Conservation (phyloP, 2,329 filamentous ascomycete genomes). For the Sporothrix pallida region DNA sequence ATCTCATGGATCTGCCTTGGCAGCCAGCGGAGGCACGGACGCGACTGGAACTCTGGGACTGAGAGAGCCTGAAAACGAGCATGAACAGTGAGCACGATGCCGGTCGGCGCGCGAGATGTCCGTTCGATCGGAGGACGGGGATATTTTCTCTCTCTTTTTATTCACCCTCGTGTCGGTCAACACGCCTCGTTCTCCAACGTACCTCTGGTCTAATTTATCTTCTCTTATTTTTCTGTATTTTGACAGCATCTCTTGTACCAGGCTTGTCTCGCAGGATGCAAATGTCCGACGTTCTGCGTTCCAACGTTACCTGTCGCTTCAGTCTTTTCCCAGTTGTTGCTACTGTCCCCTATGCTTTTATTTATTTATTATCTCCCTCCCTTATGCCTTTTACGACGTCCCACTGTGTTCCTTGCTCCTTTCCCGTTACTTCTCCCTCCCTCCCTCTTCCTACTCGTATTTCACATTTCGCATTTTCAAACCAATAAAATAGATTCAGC, state of each 20-base stretch:
- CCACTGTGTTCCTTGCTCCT: background rate
- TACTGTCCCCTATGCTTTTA: background rate
- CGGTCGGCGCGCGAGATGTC: background rate
- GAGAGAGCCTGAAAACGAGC: too few relatives aligned
- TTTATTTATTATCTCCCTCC: background rate
- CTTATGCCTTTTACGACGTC: background rate
- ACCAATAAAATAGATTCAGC: background rate
- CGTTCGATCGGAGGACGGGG: background rate
- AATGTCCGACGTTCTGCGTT: background rate
- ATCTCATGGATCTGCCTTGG: constrained; percentile 2
- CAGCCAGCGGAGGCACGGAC: background rate
- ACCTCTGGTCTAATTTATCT: background rate
- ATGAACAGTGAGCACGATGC: background rate
- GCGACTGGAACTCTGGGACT: background rate
- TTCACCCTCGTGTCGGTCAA: background rate
- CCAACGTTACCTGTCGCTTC: constrained; percentile 1
- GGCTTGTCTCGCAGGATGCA: background rate
- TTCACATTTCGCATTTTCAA: background rate
- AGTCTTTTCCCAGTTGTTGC: background rate
- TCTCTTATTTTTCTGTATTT: background rate
- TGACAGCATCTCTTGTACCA: background rate
- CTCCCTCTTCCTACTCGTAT: constrained; percentile 19
- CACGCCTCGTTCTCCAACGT: background rate
- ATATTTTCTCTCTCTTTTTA: background rate
- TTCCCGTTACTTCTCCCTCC: background rate